phyloP scores from a whole-genome alignment of 441 rosid species.

The Gossypium trilobum region DNA sequence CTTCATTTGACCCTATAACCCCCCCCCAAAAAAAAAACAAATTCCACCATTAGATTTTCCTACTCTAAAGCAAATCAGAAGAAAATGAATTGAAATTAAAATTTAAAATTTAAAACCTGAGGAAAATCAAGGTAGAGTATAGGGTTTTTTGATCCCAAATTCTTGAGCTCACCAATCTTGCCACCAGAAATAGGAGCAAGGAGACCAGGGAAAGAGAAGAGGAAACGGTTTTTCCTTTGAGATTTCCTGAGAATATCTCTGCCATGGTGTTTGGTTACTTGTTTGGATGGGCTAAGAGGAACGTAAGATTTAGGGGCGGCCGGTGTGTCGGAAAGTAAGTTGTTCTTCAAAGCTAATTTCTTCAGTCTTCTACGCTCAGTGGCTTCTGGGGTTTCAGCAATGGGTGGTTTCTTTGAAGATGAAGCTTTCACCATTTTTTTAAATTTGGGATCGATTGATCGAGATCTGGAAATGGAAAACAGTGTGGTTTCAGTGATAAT shows the following conservation, averaged over 20 bases:
- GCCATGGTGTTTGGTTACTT: slow-evolving; percentile 65
- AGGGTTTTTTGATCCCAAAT: slow-evolving; percentile 70
- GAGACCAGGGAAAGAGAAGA: slow-evolving; percentile 84
- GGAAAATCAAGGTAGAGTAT: slow-evolving; percentile 77
- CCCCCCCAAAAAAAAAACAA: neutral
- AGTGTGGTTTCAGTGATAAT: neutral
- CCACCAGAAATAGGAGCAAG: slow-evolving; percentile 67
- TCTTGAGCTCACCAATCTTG: slow-evolving; percentile 76
- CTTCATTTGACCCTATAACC: slow-evolving; percentile 69
- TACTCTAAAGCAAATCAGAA: neutral
- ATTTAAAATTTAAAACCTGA: slow-evolving; percentile 34
- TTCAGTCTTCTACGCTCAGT: slow-evolving; percentile 47
- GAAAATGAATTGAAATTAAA: neutral
- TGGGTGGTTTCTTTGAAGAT: slow-evolving; percentile 19
- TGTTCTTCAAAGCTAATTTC: slow-evolving; percentile 41
- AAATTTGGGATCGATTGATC: too few relatives aligned
- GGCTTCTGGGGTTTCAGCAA: slow-evolving; percentile 25
- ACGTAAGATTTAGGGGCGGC: slow-evolving; percentile 33
- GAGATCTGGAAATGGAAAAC: neutral
- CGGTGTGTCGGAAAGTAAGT: slow-evolving; percentile 40
- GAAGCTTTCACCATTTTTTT: slow-evolving; percentile 31
- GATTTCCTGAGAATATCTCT: slow-evolving; percentile 67
- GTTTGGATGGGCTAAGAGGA: slow-evolving; percentile 50
- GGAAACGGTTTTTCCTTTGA: slow-evolving; percentile 71
- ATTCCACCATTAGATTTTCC: neutral